Base-by-base conservation (phyloP, 2,329 filamentous ascomycete genomes). In the Pestalotiopsis sp. region DNA sequence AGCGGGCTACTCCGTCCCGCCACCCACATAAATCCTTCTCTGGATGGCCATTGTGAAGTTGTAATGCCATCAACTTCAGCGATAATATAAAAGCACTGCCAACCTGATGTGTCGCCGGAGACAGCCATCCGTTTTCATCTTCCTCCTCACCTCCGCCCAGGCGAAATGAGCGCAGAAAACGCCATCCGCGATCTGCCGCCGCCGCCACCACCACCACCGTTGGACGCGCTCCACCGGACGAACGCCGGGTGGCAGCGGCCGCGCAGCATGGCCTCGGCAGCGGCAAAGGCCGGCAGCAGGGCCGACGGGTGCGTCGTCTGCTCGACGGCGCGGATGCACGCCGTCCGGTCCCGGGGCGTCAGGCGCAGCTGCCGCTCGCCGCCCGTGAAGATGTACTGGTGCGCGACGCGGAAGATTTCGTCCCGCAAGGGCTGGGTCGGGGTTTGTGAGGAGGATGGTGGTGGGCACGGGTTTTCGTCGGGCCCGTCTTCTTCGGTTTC, bases 281-380 rank as follows among this genome's bases (percentile, higher is more conserved):
- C 73, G 13, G 79, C 71, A 57, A 81, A 80, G 7, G 79, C 80
- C 0, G 79, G 77, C 0, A 81, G 74, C 4, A 84, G 77, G 1
- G 81, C 80, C 0, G 81, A 82, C 1, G 82, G 82, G 70, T 84
- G 82, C 1, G 82, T 84, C 0, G 82, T 84, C 40, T 80, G 76
- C 62, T 79, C 75, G 0, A 79, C 73, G 0, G 81, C 81, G 20
- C 78, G 78, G 24, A 82, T 76, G 20, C 82, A 81, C 11, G 76
- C 73, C 4, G 74, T 73, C 26, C 80, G 79, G 67, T 83, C 80
- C n/a, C 75, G 69, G 13, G 75, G 70, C 0, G 80, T 76, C 10
- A 84, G 74, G 35, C 78, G 77, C 11, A 84, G 76, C 11, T 77
- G 77, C 9, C 80, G 75, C 4, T 79, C 77, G 0, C 77, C 75